Base-by-base conservation (phyloP, 495 filamentous ascomycete species). In the Talaromyces thailandensis region DNA sequence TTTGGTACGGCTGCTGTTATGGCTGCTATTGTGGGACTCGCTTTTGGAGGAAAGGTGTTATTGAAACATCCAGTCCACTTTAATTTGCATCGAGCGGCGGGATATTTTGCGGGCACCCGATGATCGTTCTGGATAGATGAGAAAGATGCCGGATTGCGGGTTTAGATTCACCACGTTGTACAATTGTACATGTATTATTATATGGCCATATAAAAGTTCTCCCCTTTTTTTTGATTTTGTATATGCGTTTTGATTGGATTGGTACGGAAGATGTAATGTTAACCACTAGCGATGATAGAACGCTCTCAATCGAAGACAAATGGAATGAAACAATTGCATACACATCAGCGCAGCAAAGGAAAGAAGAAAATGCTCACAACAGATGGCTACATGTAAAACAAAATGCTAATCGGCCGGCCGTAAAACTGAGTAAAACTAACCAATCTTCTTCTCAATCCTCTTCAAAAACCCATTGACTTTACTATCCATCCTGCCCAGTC, bases 361-460 rank as follows among this genome's bases (percentile, higher is more conserved):
- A 23, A 26, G 0, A n/a, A 6, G 23, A 23, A 12, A n/a, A 52
- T 24, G 50, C 50, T 52, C 6, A 43, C 37, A 18, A 43, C 37
- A 43, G n/a, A 14, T n/a, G 2, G 37, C n/a, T 18, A 7, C 37
- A 43, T 43, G 21, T 18, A 48, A 18, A 48, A 21, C n/a, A 48
- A 3, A 6, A 5, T 37, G 35, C 35, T 37, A 37, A 14, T 2
- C 3, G 8, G 8, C 35, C 8, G 12, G 7, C 12, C 35, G 12
- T 37, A 4, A 2, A 31, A 31, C 1, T 9, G 31, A 35, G 31
- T 35, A 35, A 11, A 24, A 28, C 40, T 61, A 61, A 70, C 78
- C 88, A 71, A 93, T 84, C 70, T 84, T 88, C 83, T 94, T 94
- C 80, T 96, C 92, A 69, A 96, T 78, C 75, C 85, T 92, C 85